Conservation (phyloP, 1,139 yeast species). For the Pichia sp. region DNA sequence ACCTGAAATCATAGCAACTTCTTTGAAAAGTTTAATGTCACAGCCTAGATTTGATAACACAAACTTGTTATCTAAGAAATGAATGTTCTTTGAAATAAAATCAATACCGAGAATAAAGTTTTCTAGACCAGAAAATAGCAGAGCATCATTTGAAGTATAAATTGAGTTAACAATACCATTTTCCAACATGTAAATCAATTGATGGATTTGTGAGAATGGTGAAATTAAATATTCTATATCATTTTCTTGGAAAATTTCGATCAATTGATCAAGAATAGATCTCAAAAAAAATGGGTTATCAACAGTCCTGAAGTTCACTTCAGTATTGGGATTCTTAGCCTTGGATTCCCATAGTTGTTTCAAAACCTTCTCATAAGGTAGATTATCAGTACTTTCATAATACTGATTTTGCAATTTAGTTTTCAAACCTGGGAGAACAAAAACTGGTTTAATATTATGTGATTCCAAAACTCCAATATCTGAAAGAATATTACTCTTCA, state of each 20-base stretch:
- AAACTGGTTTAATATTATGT: constrained; percentile 64
- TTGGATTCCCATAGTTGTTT: constrained; percentile 40
- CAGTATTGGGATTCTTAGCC: constrained; percentile 10
- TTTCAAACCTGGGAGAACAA: constrained; percentile 42
- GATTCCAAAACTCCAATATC: constrained; percentile 59
- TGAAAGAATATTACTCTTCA: constrained; percentile 50
- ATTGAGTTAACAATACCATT: constrained; percentile 59
- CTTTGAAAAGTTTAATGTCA: constrained; percentile 61
- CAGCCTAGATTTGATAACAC: constrained; percentile 57
- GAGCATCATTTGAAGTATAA: constrained; percentile 77
- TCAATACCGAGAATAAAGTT: constrained; percentile 72
- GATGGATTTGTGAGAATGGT: constrained; percentile 80
- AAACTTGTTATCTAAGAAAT: constrained; percentile 55
- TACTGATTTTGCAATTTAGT: constrained; percentile 23
- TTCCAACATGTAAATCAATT: constrained; percentile 62
- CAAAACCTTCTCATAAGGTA: constrained; percentile 42
- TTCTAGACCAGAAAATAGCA: constrained; percentile 55
- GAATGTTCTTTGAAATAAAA: constrained; percentile 51
- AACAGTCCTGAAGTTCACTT: constrained; percentile 34
- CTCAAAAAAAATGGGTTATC: constrained; percentile 43
- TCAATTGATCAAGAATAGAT: constrained; percentile 49
- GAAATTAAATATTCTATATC: constrained; percentile 66
- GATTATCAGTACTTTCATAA: constrained; percentile 34
- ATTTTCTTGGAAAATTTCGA: constrained; percentile 50
- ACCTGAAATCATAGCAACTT: constrained; percentile 71